phyloP scores from a whole-genome alignment of 169 alveolate genomes.

The Theileria annulata region DNA sequence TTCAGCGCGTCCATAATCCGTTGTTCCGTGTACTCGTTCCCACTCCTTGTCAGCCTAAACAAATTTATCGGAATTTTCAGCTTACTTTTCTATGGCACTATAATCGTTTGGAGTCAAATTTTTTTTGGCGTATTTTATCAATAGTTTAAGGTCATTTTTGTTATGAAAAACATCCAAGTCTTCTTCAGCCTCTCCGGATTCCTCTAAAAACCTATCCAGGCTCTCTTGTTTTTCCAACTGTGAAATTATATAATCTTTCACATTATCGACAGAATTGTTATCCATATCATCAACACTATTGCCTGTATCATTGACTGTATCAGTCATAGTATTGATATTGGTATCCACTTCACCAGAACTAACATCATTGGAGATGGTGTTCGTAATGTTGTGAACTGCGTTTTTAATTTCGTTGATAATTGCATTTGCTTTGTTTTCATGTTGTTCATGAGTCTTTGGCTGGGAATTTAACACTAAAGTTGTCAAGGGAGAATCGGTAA shows the following conservation, averaged over 20 bases:
- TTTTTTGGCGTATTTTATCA: neutral
- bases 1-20: neutral
- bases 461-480: neutral
- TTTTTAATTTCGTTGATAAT: neutral
- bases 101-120: neutral
- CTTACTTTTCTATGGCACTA: neutral
- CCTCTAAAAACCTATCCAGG: no score
- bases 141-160: neutral
- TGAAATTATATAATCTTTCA: no score
- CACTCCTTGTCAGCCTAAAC: neutral
- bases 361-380: neutral
- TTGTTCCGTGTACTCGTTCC: neutral
- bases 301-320: no score
- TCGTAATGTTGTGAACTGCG: neutral
- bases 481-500: conserved; percentile 1
- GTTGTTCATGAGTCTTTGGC: neutral
- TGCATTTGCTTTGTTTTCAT: neutral
- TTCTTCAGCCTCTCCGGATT: no score
- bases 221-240: no score
- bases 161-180: no score
- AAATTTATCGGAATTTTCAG: no score
- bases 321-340: neutral
- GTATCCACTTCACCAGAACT: neutral
- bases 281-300: no score
- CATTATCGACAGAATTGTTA: no score